A percentile compares a stretch with the other conserved stretches of the same genome.
Conservation (phyloP, 78 protist species). For the Salpingoeca rosetta region DNA sequence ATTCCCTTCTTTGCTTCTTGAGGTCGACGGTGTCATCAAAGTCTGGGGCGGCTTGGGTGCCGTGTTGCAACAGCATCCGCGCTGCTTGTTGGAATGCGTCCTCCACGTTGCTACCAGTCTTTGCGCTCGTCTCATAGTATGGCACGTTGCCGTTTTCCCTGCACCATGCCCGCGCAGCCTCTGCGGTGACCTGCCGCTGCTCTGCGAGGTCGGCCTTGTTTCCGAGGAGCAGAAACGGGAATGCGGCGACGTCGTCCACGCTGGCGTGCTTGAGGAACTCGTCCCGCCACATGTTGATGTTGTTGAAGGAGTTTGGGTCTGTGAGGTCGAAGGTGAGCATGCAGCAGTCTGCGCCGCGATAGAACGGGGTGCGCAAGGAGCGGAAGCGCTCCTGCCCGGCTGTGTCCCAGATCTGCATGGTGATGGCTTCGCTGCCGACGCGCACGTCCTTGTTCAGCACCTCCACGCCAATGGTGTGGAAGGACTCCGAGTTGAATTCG, state of each 20-base stretch:
- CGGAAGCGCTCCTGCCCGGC: slow-evolving; percentile 64
- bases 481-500: background rate
- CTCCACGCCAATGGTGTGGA: slow-evolving; percentile 16
- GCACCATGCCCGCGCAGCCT: slow-evolving; percentile 92
- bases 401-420: slow-evolving; percentile 74
- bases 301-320: background rate
- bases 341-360: slow-evolving; percentile 9
- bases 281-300: background rate
- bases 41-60: background rate
- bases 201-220: slow-evolving; percentile 96
- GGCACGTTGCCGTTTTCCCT: slow-evolving; percentile 82
- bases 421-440: background rate
- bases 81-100: slow-evolving; percentile 76
- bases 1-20: too few species aligned
- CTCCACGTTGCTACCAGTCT: slow-evolving; percentile 95
- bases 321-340: background rate
- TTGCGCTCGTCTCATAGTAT: slow-evolving; percentile 97
- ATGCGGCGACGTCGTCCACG: slow-evolving; percentile 53
- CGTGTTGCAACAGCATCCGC: background rate
- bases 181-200: slow-evolving; percentile 52
- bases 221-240: slow-evolving; percentile 95
- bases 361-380: slow-evolving; percentile 3
- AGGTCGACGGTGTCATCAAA: background rate
- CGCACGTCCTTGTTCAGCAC: background rate
- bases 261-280: background rate